These are phyloP conservation scores for Leptodontidium sp. DNA, from an alignment of 2,329 filamentous ascomycete species.

Conservation along the genomic window DNA sequence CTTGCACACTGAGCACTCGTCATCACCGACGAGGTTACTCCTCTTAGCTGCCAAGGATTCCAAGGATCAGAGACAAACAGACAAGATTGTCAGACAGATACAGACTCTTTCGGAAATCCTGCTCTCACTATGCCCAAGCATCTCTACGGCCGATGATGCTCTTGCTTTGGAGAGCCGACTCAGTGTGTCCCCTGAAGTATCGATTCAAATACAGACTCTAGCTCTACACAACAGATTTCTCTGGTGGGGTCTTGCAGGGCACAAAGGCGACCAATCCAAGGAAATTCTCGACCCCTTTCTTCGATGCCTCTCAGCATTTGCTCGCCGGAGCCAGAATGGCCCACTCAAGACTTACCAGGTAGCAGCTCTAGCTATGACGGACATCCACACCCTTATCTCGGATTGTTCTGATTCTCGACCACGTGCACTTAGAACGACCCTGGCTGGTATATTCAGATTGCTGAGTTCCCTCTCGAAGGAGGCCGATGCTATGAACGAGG, in stretches of 20 bases:
- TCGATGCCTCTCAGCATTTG: slow-evolving; percentile 68
- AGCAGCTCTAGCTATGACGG: slow-evolving; percentile 35
- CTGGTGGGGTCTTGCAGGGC: slow-evolving; percentile 71
- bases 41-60: slow-evolving; percentile 51
- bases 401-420: slow-evolving; percentile 35
- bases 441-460: slow-evolving; percentile 53
- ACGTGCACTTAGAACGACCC: slow-evolving; percentile 25
- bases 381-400: slow-evolving; percentile 36
- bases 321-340: slow-evolving; percentile 54
- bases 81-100: slow-evolving; percentile 70
- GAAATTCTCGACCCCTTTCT: slow-evolving; percentile 72
- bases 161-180: slow-evolving; percentile 61
- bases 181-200: slow-evolving; percentile 62
- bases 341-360: slow-evolving; percentile 36
- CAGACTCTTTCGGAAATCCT: slow-evolving; percentile 71
- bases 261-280: slow-evolving; percentile 66
- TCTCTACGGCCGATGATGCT: slow-evolving; percentile 69
- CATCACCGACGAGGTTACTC: slow-evolving; percentile 67
- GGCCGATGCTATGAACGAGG: slow-evolving; percentile 57
- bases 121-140: slow-evolving; percentile 70
- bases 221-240: slow-evolving; percentile 67
- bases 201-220: slow-evolving; percentile 69
- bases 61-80: slow-evolving; percentile 53
- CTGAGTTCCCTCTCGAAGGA: slow-evolving; percentile 60
- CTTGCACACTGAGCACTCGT: slow-evolving; percentile 59